Conservation (phyloP, 2,329 filamentous ascomycete species). For the Zasmidium cellare region DNA sequence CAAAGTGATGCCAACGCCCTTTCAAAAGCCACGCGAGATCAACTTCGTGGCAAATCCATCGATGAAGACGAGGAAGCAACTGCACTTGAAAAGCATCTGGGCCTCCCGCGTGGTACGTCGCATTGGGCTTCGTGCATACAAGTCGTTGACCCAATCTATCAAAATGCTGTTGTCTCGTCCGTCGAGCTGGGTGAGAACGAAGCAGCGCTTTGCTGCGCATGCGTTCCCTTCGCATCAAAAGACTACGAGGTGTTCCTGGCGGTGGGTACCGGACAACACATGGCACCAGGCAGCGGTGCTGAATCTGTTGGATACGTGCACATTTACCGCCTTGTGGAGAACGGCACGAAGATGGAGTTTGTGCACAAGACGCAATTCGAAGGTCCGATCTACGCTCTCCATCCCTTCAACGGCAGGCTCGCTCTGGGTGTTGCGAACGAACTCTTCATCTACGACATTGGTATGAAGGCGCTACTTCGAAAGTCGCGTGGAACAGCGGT, state of each 20-base stretch:
- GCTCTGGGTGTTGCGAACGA: conserved; percentile 81
- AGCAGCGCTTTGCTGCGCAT: conserved; percentile 80
- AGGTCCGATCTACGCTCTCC: conserved; percentile 82
- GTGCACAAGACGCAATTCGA: conserved; percentile 96
- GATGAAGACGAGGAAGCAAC: conserved; percentile 20
- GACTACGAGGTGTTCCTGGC: conserved; percentile 89
- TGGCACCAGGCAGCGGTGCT: conserved; percentile 43
- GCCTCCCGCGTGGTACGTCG: conserved; percentile 77
- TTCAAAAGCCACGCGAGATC: conserved; percentile 67
- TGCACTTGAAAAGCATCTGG: conserved; percentile 67
- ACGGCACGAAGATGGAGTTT: conserved; percentile 86
- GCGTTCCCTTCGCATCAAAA: conserved; percentile 83
- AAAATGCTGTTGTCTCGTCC: conserved; percentile 61
- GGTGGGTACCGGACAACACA: conserved; percentile 90
- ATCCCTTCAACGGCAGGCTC: conserved; percentile 89
- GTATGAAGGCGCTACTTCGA: conserved; percentile 86
- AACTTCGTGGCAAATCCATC: conserved; percentile 21
- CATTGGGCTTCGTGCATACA: conserved; percentile 97
- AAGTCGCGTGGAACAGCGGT: conserved; percentile 59
- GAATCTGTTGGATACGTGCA: conserved; percentile 71
- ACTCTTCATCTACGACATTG: conserved; percentile 86
- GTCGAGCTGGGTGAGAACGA: conserved; percentile 88
- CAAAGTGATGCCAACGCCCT: conserved; percentile 92
- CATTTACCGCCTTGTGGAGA: conserved; percentile 84
- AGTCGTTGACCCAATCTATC: conserved; percentile 73